A percentile compares a stretch with the other conserved stretches of the same genome.
These are phyloP conservation scores for Mollisiaceae sp. DNA, from an alignment of 2,329 filamentous ascomycete genomes.

Conservation along the genomic window DNA sequence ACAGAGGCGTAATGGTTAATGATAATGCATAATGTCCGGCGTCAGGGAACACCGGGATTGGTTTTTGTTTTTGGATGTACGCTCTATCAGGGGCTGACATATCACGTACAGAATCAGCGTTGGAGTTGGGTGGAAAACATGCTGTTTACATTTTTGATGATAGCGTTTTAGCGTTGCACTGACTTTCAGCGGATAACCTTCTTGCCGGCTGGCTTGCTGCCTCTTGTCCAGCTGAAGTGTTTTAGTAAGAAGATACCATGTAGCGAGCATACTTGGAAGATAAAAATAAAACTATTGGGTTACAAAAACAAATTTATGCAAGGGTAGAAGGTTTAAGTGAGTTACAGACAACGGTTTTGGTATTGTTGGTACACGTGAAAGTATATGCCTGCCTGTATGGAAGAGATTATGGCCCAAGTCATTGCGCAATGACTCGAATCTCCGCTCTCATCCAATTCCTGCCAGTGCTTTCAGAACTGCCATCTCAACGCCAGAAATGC, in stretches of 20 bases:
- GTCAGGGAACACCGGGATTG: background rate
- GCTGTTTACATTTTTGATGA: slow-evolving; percentile 17
- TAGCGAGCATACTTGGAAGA: slow-evolving; percentile 15
- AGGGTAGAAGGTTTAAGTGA: slow-evolving; percentile 19
- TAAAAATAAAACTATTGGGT: background rate
- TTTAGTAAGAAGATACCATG: slow-evolving; percentile 23
- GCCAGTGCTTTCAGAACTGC: slow-evolving; percentile 9
- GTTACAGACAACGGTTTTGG: slow-evolving; percentile 25
- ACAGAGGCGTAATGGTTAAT: slow-evolving; percentile 3
- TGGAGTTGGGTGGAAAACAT: slow-evolving; percentile 16
- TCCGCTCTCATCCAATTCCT: slow-evolving; percentile 9
- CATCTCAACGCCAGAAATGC: slow-evolving; percentile 17
- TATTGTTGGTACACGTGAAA: slow-evolving; percentile 27
- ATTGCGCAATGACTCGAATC: background rate
- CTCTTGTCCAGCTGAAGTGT: background rate
- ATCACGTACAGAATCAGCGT: background rate
- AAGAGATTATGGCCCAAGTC: background rate
- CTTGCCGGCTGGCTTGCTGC: background rate
- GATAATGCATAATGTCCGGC: slow-evolving; percentile 20
- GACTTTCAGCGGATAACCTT: background rate
- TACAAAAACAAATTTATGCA: slow-evolving; percentile 6
- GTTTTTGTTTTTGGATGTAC: background rate
- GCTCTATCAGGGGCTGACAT: slow-evolving; percentile 4
- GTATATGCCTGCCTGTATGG: slow-evolving; percentile 6
- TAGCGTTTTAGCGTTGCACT: slow-evolving; percentile 31